Evolutionary conservation across 441 rosid species (phyloP), one percentile per base, ranked within the genome.

Genomic region (Corymbia citriodora): DNA sequence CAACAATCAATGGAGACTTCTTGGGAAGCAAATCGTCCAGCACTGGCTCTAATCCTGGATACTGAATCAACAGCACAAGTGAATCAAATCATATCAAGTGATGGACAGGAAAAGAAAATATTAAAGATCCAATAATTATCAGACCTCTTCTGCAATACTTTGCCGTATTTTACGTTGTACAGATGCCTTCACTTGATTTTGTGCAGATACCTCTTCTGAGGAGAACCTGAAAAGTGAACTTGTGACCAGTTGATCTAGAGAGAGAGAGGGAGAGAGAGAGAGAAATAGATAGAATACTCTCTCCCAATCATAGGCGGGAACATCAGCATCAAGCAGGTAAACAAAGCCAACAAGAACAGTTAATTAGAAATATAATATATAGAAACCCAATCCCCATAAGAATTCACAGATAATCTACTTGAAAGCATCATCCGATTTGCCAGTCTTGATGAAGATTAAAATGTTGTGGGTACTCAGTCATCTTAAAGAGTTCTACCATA

Each of bases 121-220:
- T 53, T 17, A 48, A 55, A 86, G 54, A 72, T 54, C 19, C 29
- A 16, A 21, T 52, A 21, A 36, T 29, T 18, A 14, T 23, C 55
- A 70, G 33, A 97, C 99, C 99, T 98, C 99, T 53, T 98, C 99
- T 29, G 96, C 99, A 88, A 97, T 98, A 93, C 99, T 97, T 91
- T 97, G 99, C 31, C 99, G 98, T 79, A 98, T 97, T 93, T 93
- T 97, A 29, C 99, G 95, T 91, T 98, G 99, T 65, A 97, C 99
- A 68, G 99, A 98, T 36, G 99, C 99, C 92, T 98, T 98, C 63
- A 98, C 98, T 95, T 98, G 99, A 94, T 98, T 98, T 89, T 97
- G 99, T 65, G 98, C 94, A 15, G 99, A 98, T 29, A 98, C 97
- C 16, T 98, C 99, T 92, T 98, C 99, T 25, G 94, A 93, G 9